Percentiles rank a stretch among this genome's conserved stretches.
Conservation (phyloP, 2,329 filamentous ascomycete genomes). For the Cryphonectria carpinicola region DNA sequence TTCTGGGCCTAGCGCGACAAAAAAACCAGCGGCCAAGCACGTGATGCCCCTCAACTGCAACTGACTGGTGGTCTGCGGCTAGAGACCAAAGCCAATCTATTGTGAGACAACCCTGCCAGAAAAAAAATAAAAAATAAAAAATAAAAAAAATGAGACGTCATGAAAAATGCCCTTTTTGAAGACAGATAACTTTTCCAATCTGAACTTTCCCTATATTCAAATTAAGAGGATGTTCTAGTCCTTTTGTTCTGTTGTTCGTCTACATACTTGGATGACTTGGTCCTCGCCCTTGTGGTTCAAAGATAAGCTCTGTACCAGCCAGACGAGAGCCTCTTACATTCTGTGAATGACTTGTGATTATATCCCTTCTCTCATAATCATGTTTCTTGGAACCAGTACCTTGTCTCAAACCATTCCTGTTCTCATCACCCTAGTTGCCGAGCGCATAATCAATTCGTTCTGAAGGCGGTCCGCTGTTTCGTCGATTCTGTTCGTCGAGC, state of each 20-base stretch:
- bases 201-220: background rate
- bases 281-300: background rate
- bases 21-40: constrained; percentile 2
- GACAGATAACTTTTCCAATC: background rate
- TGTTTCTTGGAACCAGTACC: background rate
- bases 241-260: background rate
- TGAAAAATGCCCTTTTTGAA: background rate
- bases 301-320: background rate
- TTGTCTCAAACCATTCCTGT: background rate
- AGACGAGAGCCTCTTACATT: background rate
- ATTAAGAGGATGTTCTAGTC: background rate
- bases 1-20: background rate
- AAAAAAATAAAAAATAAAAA: background rate
- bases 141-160: background rate
- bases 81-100: background rate
- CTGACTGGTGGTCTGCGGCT: background rate
- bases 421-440: background rate
- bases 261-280: too few relatives aligned
- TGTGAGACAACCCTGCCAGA: background rate
- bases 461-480: background rate
- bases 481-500: background rate
- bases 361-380: background rate
- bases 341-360: background rate
- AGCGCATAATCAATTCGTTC: background rate
- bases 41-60: constrained; percentile 11